Percentiles rank a stretch among this genome's conserved stretches.
Evolutionary conservation across 2,329 filamentous ascomycete species (phyloP).

Genomic region (Ascochyta rabiei): DNA sequence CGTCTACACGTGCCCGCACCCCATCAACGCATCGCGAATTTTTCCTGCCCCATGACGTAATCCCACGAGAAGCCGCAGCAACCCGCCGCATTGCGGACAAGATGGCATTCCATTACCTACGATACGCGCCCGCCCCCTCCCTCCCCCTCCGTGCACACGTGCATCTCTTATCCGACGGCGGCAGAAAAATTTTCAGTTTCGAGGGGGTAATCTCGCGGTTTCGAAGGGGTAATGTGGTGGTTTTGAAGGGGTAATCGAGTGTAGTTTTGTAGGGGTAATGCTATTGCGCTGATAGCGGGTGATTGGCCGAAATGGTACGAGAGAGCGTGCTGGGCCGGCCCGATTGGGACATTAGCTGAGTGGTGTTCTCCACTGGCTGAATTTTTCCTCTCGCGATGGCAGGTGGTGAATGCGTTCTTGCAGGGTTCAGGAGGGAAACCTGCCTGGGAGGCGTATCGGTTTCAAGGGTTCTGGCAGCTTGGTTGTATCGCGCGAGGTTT

Average conservation of each 20-base stretch:
- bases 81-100: background rate
- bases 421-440: too few relatives aligned
- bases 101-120: too few relatives aligned
- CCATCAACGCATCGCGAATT: constrained; percentile 6
- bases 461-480: background rate
- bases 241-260: constrained; percentile 42
- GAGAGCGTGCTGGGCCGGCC: constrained; percentile 16
- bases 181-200: constrained; percentile 43
- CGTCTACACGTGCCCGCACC: background rate
- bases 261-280: constrained; percentile 20
- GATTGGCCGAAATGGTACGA: constrained; percentile 12
- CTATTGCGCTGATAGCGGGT: constrained; percentile 4
- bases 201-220: constrained; percentile 42
- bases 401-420: too few relatives aligned
- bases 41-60: constrained; percentile 6
- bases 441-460: too few relatives aligned
- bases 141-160: too few relatives aligned
- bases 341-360: too few relatives aligned
- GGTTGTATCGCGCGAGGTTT: background rate
- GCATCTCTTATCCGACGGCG: background rate
- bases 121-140: background rate
- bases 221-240: constrained; percentile 20
- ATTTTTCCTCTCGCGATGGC: too few relatives aligned
- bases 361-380: too few relatives aligned
- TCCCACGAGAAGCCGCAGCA: background rate